These are phyloP conservation scores for Candida maris DNA, from an alignment of 805 yeast species.

Conservation along the genomic window DNA sequence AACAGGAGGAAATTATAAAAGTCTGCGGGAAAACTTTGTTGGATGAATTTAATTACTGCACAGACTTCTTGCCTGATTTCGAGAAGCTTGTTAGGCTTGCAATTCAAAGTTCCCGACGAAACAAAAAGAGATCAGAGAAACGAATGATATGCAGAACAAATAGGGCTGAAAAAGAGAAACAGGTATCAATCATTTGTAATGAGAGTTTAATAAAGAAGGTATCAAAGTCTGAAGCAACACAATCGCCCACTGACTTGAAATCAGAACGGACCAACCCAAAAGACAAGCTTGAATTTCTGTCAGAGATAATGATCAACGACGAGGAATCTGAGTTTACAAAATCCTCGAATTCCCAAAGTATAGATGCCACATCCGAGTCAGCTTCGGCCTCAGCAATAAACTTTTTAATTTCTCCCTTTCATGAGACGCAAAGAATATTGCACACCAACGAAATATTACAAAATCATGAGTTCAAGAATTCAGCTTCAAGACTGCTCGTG, in stretches of 20 bases:
- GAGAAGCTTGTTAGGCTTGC: conserved; percentile 91
- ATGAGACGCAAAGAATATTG: conserved; percentile 20
- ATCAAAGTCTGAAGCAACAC: neutral
- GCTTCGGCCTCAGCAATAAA: conserved; percentile 46
- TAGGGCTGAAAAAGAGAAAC: neutral
- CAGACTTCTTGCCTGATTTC: conserved; percentile 61
- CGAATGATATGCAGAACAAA: conserved; percentile 24
- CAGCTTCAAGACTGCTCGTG: conserved; percentile 32
- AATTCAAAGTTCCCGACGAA: conserved; percentile 86
- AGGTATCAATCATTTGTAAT: neutral
- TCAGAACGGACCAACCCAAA: neutral
- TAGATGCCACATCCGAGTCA: conserved; percentile 21
- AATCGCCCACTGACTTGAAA: neutral
- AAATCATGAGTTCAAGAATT: conserved; percentile 25
- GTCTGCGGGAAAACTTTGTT: conserved; percentile 75
- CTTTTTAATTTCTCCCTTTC: conserved; percentile 41
- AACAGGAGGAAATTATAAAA: conserved; percentile 80
- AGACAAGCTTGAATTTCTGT: conserved; percentile 22
- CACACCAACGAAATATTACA: conserved; percentile 23
- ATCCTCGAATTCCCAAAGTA: conserved; percentile 14
- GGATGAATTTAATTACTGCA: conserved; percentile 71
- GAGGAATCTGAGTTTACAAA: conserved; percentile 28
- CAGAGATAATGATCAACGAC: conserved; percentile 25
- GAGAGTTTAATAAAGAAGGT: neutral
- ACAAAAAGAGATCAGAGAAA: conserved; percentile 64